Conservation (phyloP, 306 rosid genomes). For the Dicorynia guianensis region DNA sequence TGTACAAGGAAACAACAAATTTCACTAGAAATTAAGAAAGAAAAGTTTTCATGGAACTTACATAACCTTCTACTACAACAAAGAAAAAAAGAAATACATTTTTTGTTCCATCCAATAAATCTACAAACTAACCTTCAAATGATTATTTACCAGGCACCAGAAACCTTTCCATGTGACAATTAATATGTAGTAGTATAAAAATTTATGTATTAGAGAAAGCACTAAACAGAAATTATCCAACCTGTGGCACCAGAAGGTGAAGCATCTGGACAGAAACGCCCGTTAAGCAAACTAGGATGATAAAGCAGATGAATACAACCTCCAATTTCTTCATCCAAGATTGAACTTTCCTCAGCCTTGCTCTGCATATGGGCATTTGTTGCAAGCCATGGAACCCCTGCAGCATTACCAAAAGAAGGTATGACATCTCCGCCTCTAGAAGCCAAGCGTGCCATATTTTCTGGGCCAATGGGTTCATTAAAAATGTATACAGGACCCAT, state of each 20-base stretch:
- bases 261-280: conserved; percentile 99
- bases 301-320: conserved; percentile 90
- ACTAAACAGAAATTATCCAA: conserved; percentile 48
- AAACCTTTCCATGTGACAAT: conserved; percentile 2
- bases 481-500: conserved; percentile 98
- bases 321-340: conserved; percentile 92
- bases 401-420: conserved; percentile 95
- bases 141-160: conserved; percentile 28
- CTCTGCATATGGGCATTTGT: conserved; percentile 68
- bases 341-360: conserved; percentile 82
- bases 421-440: conserved; percentile 91
- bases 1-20: conserved; percentile 9
- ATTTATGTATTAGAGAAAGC: conserved; percentile 32
- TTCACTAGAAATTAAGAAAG: not conserved
- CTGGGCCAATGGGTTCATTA: conserved; percentile 92
- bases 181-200: conserved; percentile 20
- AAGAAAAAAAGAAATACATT: conserved; percentile 28
- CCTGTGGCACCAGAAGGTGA: conserved; percentile 97
- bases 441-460: conserved; percentile 88
- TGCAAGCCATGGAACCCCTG: conserved; percentile 92
- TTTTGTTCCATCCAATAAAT: conserved; percentile 26
- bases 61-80: conserved; percentile 25
- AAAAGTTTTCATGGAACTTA: conserved; percentile 1
- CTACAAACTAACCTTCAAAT: conserved; percentile 19
- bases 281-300: conserved; percentile 91